Conservation (phyloP, 371 early-diverging fungal species). For the Entomophthora muscae region DNA sequence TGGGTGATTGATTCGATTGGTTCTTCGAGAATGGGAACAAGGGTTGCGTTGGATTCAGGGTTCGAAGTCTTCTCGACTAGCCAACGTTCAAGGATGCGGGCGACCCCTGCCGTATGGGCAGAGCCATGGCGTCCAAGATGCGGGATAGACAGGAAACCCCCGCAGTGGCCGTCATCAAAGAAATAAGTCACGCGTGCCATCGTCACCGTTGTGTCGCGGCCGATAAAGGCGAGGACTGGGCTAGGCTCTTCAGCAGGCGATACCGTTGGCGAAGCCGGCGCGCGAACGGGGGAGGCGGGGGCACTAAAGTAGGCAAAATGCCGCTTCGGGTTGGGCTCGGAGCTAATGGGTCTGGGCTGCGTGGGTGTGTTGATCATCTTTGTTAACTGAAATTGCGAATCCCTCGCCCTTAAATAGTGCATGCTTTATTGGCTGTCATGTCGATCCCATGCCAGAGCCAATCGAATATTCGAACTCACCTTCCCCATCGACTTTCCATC, state of each 20-base stretch:
- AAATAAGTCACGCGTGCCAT: slow-evolving; percentile 6
- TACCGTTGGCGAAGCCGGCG: background rate
- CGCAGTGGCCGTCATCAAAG: slow-evolving; percentile 9
- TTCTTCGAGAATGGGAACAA: slow-evolving; percentile 10
- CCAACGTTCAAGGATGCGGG: slow-evolving; percentile 8
- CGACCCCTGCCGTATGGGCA: background rate
- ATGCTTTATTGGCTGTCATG: background rate
- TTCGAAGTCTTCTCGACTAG: slow-evolving; percentile 7
- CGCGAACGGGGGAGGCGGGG: slow-evolving; percentile 6
- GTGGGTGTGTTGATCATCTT: background rate
- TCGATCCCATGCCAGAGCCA: no score
- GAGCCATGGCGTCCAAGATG: slow-evolving; percentile 7
- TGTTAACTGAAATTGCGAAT: background rate
- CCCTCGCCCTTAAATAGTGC: background rate
- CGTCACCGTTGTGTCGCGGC: background rate
- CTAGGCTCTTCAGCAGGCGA: background rate
- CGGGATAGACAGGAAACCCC: slow-evolving; percentile 9
- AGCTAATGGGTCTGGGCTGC: background rate
- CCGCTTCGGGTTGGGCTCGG: background rate
- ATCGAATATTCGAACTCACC: no score
- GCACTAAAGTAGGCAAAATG: slow-evolving; percentile 6
- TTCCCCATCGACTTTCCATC: no score
- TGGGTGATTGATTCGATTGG: background rate
- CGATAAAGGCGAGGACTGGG: background rate
- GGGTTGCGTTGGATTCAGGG: background rate